Base-by-base conservation (phyloP, 179 eudicot genomes). In the Sideroxylon spinosum region DNA sequence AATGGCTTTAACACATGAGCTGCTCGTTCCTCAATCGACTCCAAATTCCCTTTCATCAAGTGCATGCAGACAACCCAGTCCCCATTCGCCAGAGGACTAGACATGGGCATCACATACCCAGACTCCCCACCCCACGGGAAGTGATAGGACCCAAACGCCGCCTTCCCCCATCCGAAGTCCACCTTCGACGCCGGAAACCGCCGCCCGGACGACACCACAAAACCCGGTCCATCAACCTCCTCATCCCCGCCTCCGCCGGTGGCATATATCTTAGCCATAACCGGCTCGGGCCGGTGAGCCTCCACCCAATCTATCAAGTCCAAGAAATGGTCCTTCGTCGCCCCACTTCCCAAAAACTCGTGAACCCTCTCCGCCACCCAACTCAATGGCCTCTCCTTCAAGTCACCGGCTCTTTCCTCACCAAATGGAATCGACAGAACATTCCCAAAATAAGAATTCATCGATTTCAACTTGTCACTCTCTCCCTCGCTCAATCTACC, bases 61-160 rank as follows among this genome's bases (percentile, higher is more conserved):
- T 88, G 92, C 93, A 91, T 86, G 53, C 87, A 89, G 11, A 89
- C 89, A 32, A 91, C 56, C 93, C 93, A 89, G 75, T 91, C 93
- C 0, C 89, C 91, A 81, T 89, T 85, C 63, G 86, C 87, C 1
- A 62, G 10, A 5, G 90, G 83, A 66, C 87, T 81, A 2, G 89
- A 88, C 89, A 91, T 86, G 10, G 95, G 93, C 93, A 89, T 89
- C 7, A 89, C 88, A 52, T 87, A 87, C 0, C 92, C 92, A 16
- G 85, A 53, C 62, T 77, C 73, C 10, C 84, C 86, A 4, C 80
- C 84, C 92, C 92, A 89, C 2, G 88, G 88, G 28, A 87, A 89
- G 79, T 87, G 88, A 76, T 86, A 84, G 10, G 92, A 84, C 29
- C 89, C 90, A 10, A 87, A 87, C 17, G 49, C 19, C 3, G 92